These are phyloP conservation scores for Melaleuca alternifolia DNA, from an alignment of 345 rosid genomes.

Conservation along the genomic window DNA sequence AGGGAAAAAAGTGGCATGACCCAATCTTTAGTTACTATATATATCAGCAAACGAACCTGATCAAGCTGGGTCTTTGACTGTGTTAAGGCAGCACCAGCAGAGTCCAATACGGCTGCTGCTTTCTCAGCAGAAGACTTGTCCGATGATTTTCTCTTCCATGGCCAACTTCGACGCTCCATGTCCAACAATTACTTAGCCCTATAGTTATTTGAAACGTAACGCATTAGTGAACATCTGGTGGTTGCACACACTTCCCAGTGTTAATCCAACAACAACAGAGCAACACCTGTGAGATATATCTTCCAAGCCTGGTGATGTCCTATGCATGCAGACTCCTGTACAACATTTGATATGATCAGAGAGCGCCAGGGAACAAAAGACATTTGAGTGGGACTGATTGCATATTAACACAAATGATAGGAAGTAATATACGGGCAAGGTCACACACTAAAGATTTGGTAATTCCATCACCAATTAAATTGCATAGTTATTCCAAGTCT, in stretches of 20 bases:
- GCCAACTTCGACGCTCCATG: slow-evolving; percentile 98
- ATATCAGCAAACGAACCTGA: slow-evolving; percentile 14
- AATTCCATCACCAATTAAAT: neutral
- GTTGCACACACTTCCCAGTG: neutral
- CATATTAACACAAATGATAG: neutral
- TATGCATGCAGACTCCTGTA: neutral
- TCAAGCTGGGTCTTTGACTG: slow-evolving; percentile 19
- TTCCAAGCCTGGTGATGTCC: neutral
- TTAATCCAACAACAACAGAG: neutral
- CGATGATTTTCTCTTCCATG: slow-evolving; percentile 94
- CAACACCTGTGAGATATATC: neutral
- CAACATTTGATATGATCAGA: neutral
- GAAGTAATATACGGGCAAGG: neutral
- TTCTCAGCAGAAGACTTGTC: slow-evolving; percentile 44
- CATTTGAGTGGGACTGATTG: neutral
- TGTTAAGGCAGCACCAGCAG: slow-evolving; percentile 25
- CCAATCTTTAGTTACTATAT: neutral
- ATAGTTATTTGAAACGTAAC: neutral
- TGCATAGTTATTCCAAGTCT: neutral
- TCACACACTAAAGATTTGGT: neutral
- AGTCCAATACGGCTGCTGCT: slow-evolving; percentile 25
- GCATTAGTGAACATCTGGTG: neutral
- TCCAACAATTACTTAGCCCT: neutral
- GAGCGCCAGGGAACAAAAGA: neutral
- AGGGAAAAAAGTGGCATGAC: neutral